phyloP scores from a whole-genome alignment of 805 yeast genomes.

The Brettanomyces bruxellensis region DNA sequence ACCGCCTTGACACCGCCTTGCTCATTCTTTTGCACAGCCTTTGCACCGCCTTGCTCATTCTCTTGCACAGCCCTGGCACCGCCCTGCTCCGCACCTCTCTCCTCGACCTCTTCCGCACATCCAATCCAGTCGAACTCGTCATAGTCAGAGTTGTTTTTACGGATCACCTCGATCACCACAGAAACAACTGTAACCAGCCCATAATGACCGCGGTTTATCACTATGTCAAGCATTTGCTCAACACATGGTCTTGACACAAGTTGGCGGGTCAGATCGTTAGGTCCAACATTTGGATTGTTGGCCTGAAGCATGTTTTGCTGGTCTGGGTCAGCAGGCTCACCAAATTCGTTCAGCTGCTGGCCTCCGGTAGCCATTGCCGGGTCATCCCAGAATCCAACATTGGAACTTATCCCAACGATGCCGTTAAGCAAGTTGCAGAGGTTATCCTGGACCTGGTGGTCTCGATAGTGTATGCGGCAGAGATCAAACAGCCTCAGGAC shows the following conservation, averaged over 20 bases:
- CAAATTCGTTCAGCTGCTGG: slow-evolving; percentile 30
- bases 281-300: slow-evolving; percentile 86
- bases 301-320: slow-evolving; percentile 15
- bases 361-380: slow-evolving; percentile 4
- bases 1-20: not conserved
- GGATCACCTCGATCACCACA: slow-evolving; percentile 82
- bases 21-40: not conserved
- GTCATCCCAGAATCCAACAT: slow-evolving; percentile 28
- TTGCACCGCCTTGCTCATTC: slow-evolving; percentile 1
- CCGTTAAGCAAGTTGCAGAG: slow-evolving; percentile 81
- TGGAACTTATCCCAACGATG: slow-evolving; percentile 46
- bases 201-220: slow-evolving; percentile 65
- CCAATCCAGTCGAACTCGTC: slow-evolving; percentile 42
- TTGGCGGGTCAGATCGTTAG: slow-evolving; percentile 87
- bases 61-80: not conserved
- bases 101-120: slow-evolving; percentile 14
- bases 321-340: slow-evolving; percentile 60
- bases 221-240: slow-evolving; percentile 58
- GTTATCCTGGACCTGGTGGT: slow-evolving; percentile 27
- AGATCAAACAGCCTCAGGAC: slow-evolving; percentile 59
- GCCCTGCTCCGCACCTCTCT: slow-evolving; percentile 4
- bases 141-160: slow-evolving; percentile 93
- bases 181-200: slow-evolving; percentile 92
- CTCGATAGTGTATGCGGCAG: slow-evolving; percentile 35
- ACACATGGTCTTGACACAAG: slow-evolving; percentile 67